Conservation (phyloP, 1,139 yeast species). For the Protomyces arabidopsidicola region DNA sequence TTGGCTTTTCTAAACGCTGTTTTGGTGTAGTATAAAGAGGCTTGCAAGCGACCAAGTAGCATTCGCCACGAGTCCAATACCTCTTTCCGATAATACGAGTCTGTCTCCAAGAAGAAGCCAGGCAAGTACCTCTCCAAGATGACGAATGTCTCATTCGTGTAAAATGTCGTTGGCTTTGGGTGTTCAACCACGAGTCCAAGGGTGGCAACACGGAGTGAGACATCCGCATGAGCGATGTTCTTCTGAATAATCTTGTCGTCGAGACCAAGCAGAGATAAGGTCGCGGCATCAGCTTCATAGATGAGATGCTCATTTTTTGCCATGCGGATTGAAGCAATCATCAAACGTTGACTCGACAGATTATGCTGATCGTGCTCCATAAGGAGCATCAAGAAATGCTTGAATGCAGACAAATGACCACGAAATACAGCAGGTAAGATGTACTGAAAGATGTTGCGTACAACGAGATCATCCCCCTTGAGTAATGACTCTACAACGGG, state of each 20-base stretch:
- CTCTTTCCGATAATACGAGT: slow-evolving; percentile 16
- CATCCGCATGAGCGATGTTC: slow-evolving; percentile 7
- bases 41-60: slow-evolving; percentile 19
- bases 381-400: slow-evolving; percentile 3
- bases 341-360: background rate
- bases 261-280: slow-evolving; percentile 3
- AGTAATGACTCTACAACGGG: background rate
- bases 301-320: slow-evolving; percentile 11
- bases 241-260: background rate
- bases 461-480: background rate
- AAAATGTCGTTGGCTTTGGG: slow-evolving; percentile 14
- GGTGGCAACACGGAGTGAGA: slow-evolving; percentile 14
- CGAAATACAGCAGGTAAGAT: slow-evolving; percentile 12
- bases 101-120: slow-evolving; percentile 22
- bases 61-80: slow-evolving; percentile 15
- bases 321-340: slow-evolving; percentile 1
- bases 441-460: background rate
- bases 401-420: background rate
- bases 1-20: slow-evolving; percentile 4
- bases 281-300: background rate
- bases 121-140: slow-evolving; percentile 8
- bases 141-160: background rate
- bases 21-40: slow-evolving; percentile 3
- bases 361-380: background rate
- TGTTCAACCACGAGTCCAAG: slow-evolving; percentile 7